Evolutionary conservation across 2,329 filamentous ascomycete genomes (phyloP).

Genomic region (Phaeosphaeria sp.): DNA sequence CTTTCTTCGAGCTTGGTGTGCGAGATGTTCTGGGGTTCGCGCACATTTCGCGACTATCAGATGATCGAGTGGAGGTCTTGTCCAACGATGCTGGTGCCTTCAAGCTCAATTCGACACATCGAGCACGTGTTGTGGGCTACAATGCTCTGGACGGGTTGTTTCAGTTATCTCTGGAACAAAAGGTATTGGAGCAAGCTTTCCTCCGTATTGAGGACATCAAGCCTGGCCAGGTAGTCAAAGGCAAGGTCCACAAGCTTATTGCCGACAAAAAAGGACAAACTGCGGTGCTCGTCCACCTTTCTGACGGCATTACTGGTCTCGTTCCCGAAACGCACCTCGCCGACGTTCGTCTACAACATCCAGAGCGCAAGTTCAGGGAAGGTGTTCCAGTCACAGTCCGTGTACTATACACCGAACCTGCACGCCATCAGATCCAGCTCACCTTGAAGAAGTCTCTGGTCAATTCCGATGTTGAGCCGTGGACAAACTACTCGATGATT

Average conservation of each 20-base stretch:
- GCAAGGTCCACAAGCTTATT: constrained; percentile 83
- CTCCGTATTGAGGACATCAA: constrained; percentile 90
- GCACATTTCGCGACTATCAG: constrained; percentile 90
- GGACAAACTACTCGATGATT: constrained; percentile 79
- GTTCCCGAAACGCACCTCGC: constrained; percentile 88
- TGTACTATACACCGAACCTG: constrained; percentile 78
- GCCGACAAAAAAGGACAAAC: constrained; percentile 78
- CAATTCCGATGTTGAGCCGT: constrained; percentile 82
- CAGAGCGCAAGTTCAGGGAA: constrained; percentile 94
- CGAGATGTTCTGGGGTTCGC: constrained; percentile 81
- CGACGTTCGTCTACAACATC: constrained; percentile 85
- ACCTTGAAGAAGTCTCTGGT: constrained; percentile 95
- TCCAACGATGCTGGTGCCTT: constrained; percentile 78
- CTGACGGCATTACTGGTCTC: constrained; percentile 86
- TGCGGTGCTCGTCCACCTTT: constrained; percentile 81
- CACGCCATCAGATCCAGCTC: constrained; percentile 79
- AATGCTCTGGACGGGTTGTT: constrained; percentile 87
- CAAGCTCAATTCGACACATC: constrained; percentile 78
- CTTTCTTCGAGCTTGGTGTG: constrained; percentile 77
- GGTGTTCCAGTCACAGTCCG: constrained; percentile 83
- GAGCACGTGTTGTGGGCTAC: constrained; percentile 83
- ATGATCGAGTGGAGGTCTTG: constrained; percentile 85
- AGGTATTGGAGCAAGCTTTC: constrained; percentile 84
- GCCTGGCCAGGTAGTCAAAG: constrained; percentile 79
- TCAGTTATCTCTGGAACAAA: constrained; percentile 82